Conservation (phyloP, 345 rosid genomes). For the Conringia planisiliqua region DNA sequence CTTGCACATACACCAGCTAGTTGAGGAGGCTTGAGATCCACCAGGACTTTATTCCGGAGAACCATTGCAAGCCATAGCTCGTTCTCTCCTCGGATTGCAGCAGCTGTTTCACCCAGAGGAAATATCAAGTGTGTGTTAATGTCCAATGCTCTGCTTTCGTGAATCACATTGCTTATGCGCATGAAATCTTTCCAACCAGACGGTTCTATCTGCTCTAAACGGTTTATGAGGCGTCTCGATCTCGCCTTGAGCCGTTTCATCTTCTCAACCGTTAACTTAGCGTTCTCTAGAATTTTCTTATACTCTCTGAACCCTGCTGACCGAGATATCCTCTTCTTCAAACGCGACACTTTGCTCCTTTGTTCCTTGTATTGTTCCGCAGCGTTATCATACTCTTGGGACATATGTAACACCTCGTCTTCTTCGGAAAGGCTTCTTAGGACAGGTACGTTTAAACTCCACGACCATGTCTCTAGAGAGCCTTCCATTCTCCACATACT, state of each 20-base stretch:
- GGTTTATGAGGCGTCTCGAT: conserved; percentile 60
- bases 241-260: conserved; percentile 69
- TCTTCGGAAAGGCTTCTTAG: conserved; percentile 72
- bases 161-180: conserved; percentile 78
- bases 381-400: conserved; percentile 58
- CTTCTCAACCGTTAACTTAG: conserved; percentile 66
- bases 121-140: conserved; percentile 70
- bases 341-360: conserved; percentile 64
- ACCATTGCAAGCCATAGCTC: conserved; percentile 97
- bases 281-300: conserved; percentile 62
- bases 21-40: conserved; percentile 73
- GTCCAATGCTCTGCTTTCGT: conserved; percentile 79
- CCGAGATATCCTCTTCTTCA: conserved; percentile 81
- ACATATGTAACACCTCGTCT: conserved; percentile 59
- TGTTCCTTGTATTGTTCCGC: conserved; percentile 64
- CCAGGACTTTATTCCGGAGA: conserved; percentile 61
- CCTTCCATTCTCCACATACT: conserved; percentile 83
- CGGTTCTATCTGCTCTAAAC: conserved; percentile 82
- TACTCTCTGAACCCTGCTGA: conserved; percentile 82
- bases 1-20: conserved; percentile 80
- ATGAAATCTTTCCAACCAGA: conserved; percentile 98
- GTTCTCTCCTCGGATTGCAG: conserved; percentile 93
- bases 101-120: conserved; percentile 94
- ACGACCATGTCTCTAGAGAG: conserved; percentile 93
- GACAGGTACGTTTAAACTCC: conserved; percentile 96